Percentiles rank a stretch among this genome's conserved stretches.
Conservation (phyloP, 768 basidiomycete species). For the Nidula microcarpa region DNA sequence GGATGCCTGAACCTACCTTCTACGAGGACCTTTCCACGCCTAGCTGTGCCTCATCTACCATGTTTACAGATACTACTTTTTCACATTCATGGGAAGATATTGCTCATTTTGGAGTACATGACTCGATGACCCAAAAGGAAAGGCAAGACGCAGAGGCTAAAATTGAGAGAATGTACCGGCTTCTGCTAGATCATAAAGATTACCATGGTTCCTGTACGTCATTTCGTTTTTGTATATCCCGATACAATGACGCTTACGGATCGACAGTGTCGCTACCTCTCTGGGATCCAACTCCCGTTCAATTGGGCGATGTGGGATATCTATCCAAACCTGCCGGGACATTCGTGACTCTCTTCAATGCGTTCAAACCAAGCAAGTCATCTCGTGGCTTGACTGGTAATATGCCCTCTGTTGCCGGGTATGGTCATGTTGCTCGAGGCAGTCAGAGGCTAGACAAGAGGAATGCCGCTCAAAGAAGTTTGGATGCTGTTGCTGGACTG, state of each 20-base stretch:
- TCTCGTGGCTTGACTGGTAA: conserved; percentile 31
- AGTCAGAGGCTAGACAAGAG: conserved; percentile 52
- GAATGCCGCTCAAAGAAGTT: conserved; percentile 52
- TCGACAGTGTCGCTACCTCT: conserved; percentile 57
- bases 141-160: conserved; percentile 34
- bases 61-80: conserved; percentile 21
- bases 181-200: conserved; percentile 56
- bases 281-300: conserved; percentile 64
- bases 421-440: conserved; percentile 48
- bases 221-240: too few relatives aligned
- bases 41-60: conserved; percentile 24
- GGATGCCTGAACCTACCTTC: conserved; percentile 25
- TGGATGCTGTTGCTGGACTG: conserved; percentile 51
- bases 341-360: conserved; percentile 74
- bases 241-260: too few relatives aligned
- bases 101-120: conserved; percentile 21
- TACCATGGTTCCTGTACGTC: conserved; percentile 67
- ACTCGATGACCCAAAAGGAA: conserved; percentile 34
- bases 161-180: conserved; percentile 67
- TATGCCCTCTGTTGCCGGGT: conserved; percentile 56
- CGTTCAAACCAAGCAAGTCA: conserved; percentile 48
- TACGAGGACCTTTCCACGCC: conserved; percentile 1
- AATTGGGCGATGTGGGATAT: conserved; percentile 75
- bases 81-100: conserved; percentile 19
- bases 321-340: conserved; percentile 61